These are phyloP conservation scores for Cystoderma amianthinum DNA, from an alignment of 768 basidiomycete genomes.

Conservation along the genomic window DNA sequence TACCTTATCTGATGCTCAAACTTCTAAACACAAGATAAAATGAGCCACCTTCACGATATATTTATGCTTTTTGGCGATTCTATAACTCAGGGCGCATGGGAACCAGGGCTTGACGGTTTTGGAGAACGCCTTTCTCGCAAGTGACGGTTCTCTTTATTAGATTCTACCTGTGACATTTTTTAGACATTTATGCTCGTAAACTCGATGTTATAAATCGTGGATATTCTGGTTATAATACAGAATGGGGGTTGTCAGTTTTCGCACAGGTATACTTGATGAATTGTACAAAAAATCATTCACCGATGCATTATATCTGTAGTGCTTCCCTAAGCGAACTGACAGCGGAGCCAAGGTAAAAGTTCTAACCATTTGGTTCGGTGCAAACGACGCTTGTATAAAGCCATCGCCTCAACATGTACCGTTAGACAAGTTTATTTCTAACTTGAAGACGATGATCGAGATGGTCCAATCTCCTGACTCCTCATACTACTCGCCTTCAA, in stretches of 20 bases:
- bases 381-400: constrained; percentile 74
- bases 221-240: constrained; percentile 77
- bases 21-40: background rate
- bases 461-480: constrained; percentile 60
- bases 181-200: constrained; percentile 74
- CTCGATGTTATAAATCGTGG: constrained; percentile 87
- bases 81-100: constrained; percentile 67
- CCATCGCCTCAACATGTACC: constrained; percentile 75
- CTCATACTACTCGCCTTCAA: constrained; percentile 59
- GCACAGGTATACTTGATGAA: constrained; percentile 44
- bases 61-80: constrained; percentile 82
- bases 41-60: constrained; percentile 43
- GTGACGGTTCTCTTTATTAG: background rate
- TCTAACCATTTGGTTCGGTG: constrained; percentile 87
- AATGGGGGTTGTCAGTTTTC: constrained; percentile 78
- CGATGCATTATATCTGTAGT: constrained; percentile 26
- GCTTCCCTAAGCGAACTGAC: constrained; percentile 47
- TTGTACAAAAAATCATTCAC: background rate
- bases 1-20: too few species aligned
- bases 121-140: constrained; percentile 61
- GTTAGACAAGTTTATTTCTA: constrained; percentile 51
- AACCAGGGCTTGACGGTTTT: constrained; percentile 44
- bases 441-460: constrained; percentile 56
- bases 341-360: constrained; percentile 50
- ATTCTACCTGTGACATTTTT: too few species aligned